These are phyloP conservation scores for Metschnikowia picachoensis DNA, from an alignment of 805 yeast species.

Conservation along the genomic window DNA sequence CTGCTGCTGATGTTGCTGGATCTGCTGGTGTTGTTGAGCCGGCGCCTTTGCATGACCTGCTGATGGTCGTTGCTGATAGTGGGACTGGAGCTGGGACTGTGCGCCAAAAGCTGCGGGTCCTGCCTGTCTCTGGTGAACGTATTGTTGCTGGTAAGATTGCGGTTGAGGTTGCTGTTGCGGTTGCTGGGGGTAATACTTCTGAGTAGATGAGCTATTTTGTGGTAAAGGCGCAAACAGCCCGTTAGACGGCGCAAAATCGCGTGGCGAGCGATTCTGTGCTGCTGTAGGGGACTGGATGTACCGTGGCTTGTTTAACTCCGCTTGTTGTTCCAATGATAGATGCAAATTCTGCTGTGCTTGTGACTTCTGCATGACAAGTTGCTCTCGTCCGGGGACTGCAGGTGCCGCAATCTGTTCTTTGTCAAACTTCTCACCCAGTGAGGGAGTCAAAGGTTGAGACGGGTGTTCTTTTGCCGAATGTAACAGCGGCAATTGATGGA, in stretches of 20 bases:
- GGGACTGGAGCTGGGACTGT: too few species aligned
- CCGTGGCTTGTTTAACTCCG: conserved; percentile 22
- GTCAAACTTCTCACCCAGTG: conserved; percentile 12
- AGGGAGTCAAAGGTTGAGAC: conserved; percentile 14
- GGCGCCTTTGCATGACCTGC: too few species aligned
- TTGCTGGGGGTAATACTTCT: conserved; percentile 13
- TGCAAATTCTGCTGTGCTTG: conserved; percentile 5
- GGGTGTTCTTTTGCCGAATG: conserved; percentile 10
- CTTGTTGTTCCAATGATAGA: conserved; percentile 1
- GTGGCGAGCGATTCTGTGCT: conserved; percentile 3
- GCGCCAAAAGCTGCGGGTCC: too few species aligned
- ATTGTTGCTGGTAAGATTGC: neutral
- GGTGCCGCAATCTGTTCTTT: neutral
- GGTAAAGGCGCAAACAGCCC: neutral
- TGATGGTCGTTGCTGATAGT: too few species aligned
- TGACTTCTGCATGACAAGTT: conserved; percentile 2
- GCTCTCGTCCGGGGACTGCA: neutral
- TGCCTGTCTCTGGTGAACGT: neutral
- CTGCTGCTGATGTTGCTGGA: neutral
- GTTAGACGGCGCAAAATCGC: neutral
- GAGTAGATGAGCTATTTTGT: neutral
- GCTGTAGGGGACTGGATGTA: conserved; percentile 28
- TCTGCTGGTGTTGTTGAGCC: neutral
- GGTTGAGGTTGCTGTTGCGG: conserved; percentile 9
- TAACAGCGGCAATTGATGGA: conserved; percentile 16